Conservation (phyloP, 75 land plant genomes). For the Larix kaempferi region DNA sequence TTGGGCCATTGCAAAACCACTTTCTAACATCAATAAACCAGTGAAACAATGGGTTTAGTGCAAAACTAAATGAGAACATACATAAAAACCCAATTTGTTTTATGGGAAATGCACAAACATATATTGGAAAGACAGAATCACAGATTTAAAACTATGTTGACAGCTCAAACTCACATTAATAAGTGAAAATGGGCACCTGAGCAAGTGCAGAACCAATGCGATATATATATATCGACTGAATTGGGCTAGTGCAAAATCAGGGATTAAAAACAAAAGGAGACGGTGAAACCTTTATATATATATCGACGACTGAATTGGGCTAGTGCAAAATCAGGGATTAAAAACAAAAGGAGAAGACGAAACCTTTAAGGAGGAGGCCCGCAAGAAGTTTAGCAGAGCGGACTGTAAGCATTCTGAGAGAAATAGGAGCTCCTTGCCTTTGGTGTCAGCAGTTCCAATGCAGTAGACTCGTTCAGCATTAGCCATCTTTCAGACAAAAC, state of each 20-base stretch:
- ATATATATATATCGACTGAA: too few relatives aligned
- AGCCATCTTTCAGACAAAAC: conserved; percentile 4
- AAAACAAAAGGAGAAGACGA: not conserved
- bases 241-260: too few relatives aligned
- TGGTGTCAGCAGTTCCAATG: conserved; percentile 86
- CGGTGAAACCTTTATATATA: conserved; percentile 21
- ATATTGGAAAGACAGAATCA: too few relatives aligned
- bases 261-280: not conserved
- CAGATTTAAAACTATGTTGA: too few relatives aligned
- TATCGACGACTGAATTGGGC: too few relatives aligned
- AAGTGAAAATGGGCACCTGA: not conserved
- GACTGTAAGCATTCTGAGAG: conserved; percentile 58
- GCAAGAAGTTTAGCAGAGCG: conserved; percentile 39
- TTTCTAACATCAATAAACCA: not conserved
- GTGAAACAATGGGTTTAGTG: too few relatives aligned
- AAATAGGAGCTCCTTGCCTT: conserved; percentile 80
- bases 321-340: not conserved
- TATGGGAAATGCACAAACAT: too few relatives aligned
- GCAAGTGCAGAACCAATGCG: not conserved
- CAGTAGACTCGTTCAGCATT: conserved; percentile 48
- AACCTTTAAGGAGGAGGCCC: conserved; percentile 22
- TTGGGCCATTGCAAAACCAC: not conserved
- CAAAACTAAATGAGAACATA: too few relatives aligned
- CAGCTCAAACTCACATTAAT: too few relatives aligned
- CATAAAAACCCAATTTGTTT: too few relatives aligned